Percentiles rank a stretch among this genome's conserved stretches.
Conservation (phyloP, 352 stramenopile genomes). For the Pythium pyrilobum region DNA sequence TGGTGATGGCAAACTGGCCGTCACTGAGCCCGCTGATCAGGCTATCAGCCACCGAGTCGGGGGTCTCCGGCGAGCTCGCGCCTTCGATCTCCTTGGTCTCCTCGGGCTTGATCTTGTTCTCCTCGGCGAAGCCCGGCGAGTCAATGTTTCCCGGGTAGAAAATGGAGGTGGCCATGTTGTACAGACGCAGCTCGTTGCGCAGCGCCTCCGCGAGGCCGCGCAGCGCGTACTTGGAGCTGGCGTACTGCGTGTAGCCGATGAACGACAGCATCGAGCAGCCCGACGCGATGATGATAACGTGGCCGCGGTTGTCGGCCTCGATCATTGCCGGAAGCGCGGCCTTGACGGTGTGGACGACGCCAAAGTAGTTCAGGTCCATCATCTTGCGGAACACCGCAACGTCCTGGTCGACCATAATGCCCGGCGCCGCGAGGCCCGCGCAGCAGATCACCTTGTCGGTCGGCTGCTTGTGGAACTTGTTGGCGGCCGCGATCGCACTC, state of each 20-base stretch:
- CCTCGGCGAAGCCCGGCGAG: constrained; percentile 63
- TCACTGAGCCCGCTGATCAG: constrained; percentile 60
- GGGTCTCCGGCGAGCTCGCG: constrained; percentile 35
- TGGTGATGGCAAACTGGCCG: constrained; percentile 77
- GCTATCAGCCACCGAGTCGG: constrained; percentile 58
- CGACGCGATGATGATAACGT: constrained; percentile 71
- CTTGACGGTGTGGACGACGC: constrained; percentile 71
- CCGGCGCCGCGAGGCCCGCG: constrained; percentile 49
- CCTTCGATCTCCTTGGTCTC: constrained; percentile 78
- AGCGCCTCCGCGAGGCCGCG: constrained; percentile 73
- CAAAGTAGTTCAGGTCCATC: constrained; percentile 89
- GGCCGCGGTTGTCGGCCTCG: constrained; percentile 41
- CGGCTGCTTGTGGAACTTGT: constrained; percentile 52
- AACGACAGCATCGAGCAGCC: constrained; percentile 67
- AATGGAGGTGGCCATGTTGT: constrained; percentile 64
- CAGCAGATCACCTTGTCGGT: constrained; percentile 75
- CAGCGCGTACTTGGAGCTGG: constrained; percentile 76
- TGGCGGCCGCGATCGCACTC: constrained; percentile 54
- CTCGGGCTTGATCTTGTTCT: constrained; percentile 68
- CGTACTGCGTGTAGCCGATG: constrained; percentile 81
- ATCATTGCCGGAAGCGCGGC: constrained; percentile 79
- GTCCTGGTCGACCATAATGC: constrained; percentile 76
- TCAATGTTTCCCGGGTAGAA: constrained; percentile 86
- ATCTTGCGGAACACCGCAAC: constrained; percentile 66
- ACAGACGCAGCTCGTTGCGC: constrained; percentile 73